These are phyloP conservation scores for Phyllosticta citrichinensis DNA, from an alignment of 2,329 filamentous ascomycete species.

Conservation along the genomic window DNA sequence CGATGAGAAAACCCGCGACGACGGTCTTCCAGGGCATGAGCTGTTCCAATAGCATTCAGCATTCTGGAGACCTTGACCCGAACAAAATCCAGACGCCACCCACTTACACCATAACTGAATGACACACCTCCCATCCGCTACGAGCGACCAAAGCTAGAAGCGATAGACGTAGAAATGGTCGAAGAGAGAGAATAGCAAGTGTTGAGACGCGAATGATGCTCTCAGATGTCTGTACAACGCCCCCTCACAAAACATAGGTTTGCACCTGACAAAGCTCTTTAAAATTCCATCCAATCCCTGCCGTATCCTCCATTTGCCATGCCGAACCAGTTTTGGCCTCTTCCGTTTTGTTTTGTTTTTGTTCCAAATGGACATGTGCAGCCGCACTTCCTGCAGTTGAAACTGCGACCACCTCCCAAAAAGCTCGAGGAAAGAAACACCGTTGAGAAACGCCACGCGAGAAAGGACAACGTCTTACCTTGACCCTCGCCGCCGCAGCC, in stretches of 20 bases:
- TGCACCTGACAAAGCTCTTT: not conserved
- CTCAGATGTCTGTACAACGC: not conserved
- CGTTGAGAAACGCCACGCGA: not conserved
- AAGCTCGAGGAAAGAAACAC: not conserved
- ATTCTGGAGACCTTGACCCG: not conserved
- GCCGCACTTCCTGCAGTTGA: not conserved
- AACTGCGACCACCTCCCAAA: not conserved
- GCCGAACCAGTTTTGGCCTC: not conserved
- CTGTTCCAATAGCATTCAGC: not conserved
- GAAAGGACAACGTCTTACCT: not conserved
- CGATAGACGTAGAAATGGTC: not conserved
- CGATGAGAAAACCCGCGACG: not conserved
- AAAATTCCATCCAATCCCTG: not conserved
- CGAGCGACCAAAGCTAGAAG: not conserved
- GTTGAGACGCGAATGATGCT: not conserved
- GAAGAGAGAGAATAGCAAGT: not conserved
- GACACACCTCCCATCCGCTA: not conserved
- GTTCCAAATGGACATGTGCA: not conserved
- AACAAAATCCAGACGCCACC: not conserved
- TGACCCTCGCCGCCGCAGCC: constrained; percentile 17
- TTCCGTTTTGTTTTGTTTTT: not conserved
- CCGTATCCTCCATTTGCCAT: not conserved
- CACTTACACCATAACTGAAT: not conserved
- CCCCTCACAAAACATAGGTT: not conserved
- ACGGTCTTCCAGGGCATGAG: not conserved